Percentiles rank a stretch among this genome's conserved stretches.
Evolutionary conservation across 1,139 yeast species (phyloP).

Genomic region (Hansenula lynferdii): DNA sequence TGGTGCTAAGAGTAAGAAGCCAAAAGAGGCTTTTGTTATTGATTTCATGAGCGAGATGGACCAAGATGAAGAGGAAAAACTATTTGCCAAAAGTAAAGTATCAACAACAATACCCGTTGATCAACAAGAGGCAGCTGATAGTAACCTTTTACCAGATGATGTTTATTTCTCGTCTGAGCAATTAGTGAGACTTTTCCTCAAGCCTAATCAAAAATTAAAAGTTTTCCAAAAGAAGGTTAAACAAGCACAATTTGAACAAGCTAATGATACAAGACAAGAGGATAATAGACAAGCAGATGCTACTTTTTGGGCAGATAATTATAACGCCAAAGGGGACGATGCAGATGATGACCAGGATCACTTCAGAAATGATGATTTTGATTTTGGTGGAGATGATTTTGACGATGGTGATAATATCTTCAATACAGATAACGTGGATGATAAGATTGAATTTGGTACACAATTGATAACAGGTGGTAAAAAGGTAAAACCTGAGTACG

Average conservation of each 20-base stretch:
- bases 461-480: conserved; percentile 36
- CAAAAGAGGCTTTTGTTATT: conserved; percentile 33
- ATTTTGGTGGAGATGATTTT: conserved; percentile 39
- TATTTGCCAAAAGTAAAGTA: conserved; percentile 48
- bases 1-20: conserved; percentile 23
- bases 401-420: conserved; percentile 20
- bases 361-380: conserved; percentile 32
- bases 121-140: conserved; percentile 35
- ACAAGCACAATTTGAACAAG: conserved; percentile 4
- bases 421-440: conserved; percentile 11
- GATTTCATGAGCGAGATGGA: conserved; percentile 44
- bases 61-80: conserved; percentile 31
- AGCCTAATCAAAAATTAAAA: conserved; percentile 45
- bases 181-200: conserved; percentile 63
- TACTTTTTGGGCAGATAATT: conserved; percentile 69
- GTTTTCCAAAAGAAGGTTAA: conserved; percentile 23
- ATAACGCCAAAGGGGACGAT: conserved; percentile 30
- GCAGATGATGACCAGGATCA: conserved; percentile 25
- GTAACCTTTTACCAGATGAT: conserved; percentile 67
- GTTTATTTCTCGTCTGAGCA: conserved; percentile 66
- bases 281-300: conserved; percentile 47
- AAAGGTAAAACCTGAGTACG: conserved; percentile 52
- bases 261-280: conserved; percentile 10
- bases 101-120: conserved; percentile 38
- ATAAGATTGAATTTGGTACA: conserved; percentile 25